A percentile compares a stretch with the other conserved stretches of the same genome.
phyloP scores from a whole-genome alignment of 2,329 filamentous ascomycete genomes.

The Waltergamsia citrina region DNA sequence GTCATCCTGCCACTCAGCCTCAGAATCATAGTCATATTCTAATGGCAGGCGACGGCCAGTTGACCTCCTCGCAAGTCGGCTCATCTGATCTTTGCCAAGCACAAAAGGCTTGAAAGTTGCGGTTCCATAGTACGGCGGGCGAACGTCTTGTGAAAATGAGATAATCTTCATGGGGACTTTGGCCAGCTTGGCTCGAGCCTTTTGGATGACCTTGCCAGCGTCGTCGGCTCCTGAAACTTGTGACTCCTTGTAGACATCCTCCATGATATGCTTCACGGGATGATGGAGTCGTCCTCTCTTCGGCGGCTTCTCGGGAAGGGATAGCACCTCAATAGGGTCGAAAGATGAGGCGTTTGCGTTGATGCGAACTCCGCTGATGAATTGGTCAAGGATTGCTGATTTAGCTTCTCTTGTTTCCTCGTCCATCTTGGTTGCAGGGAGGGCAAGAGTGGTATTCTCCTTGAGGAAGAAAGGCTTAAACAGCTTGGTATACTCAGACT shows the following conservation, averaged over 20 bases:
- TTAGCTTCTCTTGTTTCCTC: conserved; percentile 42
- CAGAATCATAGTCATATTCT: conserved; percentile 78
- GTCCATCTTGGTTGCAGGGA: conserved; percentile 47
- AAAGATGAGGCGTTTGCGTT: conserved; percentile 26
- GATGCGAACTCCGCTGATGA: conserved; percentile 33
- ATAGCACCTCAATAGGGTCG: conserved; percentile 34
- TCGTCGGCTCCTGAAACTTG: conserved; percentile 21
- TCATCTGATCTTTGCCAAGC: conserved; percentile 34
- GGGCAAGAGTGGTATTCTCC: conserved; percentile 62
- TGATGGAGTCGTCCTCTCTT: conserved; percentile 37
- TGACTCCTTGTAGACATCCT: conserved; percentile 38
- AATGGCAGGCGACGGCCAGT: conserved; percentile 47
- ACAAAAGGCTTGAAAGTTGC: conserved; percentile 49
- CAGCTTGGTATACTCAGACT: conserved; percentile 52
- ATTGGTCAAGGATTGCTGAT: conserved; percentile 41
- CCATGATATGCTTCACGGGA: conserved; percentile 53
- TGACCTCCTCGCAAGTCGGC: conserved; percentile 43
- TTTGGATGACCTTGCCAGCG: conserved; percentile 18
- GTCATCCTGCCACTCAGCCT: conserved; percentile 75
- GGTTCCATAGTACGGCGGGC: conserved; percentile 65
- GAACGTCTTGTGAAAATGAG: conserved; percentile 54
- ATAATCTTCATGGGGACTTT: conserved; percentile 54
- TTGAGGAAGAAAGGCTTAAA: conserved; percentile 81
- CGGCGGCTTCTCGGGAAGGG: conserved; percentile 25
- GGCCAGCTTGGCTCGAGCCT: conserved; percentile 31